Percentiles rank a stretch among this genome's conserved stretches.
These are phyloP conservation scores for Penicillium polonicum DNA, from an alignment of 2,329 filamentous ascomycete species.

Conservation along the genomic window DNA sequence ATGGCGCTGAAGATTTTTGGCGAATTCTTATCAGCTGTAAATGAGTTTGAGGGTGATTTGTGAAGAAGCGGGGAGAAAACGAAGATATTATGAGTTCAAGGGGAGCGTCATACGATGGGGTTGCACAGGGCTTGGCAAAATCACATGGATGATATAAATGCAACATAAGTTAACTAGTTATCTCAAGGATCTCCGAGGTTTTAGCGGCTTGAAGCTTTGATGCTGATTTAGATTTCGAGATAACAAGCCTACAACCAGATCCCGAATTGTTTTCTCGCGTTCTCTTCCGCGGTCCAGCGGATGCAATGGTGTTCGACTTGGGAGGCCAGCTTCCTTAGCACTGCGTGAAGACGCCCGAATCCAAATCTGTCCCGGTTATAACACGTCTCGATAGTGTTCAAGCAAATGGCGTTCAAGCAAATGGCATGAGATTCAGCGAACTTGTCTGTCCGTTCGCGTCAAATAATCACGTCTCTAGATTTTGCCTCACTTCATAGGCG, in stretches of 20 bases:
- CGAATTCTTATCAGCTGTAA: not conserved
- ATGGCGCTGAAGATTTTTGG: conserved; percentile 1
- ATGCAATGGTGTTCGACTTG: not conserved
- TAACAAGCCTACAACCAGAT: no score
- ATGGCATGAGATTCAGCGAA: not conserved
- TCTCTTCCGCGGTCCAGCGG: not conserved
- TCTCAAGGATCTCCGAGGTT: not conserved
- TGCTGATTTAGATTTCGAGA: not conserved
- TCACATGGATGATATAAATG: not conserved
- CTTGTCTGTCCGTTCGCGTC: not conserved
- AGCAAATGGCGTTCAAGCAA: not conserved
- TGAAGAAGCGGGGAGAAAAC: not conserved
- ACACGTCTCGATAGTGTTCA: not conserved
- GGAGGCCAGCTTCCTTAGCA: not conserved
- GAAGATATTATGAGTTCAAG: not conserved
- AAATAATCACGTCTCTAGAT: not conserved
- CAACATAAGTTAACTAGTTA: not conserved
- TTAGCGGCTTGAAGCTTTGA: not conserved
- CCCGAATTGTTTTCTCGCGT: not conserved
- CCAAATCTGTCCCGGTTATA: not conserved
- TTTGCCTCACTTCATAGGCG: not conserved
- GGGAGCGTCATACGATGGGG: not conserved
- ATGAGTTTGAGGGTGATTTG: not conserved
- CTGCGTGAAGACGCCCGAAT: not conserved
- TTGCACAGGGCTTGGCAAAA: not conserved